Conservation (phyloP, 2,329 filamentous ascomycete species). For the Aureobasidium sp. region DNA sequence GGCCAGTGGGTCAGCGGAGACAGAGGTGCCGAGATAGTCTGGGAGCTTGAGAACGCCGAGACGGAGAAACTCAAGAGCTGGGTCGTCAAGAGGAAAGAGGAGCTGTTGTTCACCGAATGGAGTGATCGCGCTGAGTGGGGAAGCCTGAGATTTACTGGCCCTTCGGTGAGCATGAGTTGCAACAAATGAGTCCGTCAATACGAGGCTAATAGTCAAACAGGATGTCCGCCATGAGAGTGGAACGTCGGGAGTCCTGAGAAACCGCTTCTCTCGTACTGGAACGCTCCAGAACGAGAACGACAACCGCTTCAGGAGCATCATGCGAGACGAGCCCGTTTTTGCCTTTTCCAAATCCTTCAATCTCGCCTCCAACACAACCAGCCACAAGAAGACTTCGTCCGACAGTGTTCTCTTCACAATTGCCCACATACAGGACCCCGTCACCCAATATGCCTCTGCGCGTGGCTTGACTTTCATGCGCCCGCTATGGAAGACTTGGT, state of each 20-base stretch:
- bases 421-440: constrained; percentile 68
- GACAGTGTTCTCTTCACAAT: constrained; percentile 57
- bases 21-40: constrained; percentile 60
- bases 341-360: constrained; percentile 42
- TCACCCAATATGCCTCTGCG: constrained; percentile 71
- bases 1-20: constrained; percentile 76
- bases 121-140: constrained; percentile 78
- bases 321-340: constrained; percentile 46
- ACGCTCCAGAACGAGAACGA: constrained; percentile 52
- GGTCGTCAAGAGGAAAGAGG: constrained; percentile 52
- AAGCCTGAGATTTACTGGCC: constrained; percentile 67
- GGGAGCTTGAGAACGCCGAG: constrained; percentile 49
- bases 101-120: constrained; percentile 68
- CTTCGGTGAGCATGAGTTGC: constrained; percentile 28
- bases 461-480: constrained; percentile 71
- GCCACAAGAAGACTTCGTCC: constrained; percentile 27
- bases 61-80: constrained; percentile 52
- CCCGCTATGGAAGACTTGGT: constrained; percentile 69
- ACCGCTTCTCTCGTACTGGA: constrained; percentile 62
- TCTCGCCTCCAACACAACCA: constrained; percentile 38
- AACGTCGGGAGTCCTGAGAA: constrained; percentile 57
- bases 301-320: constrained; percentile 44
- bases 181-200: constrained; percentile 43
- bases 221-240: constrained; percentile 65
- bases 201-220: constrained; percentile 20